These are phyloP conservation scores for Gliomastix tumulicola DNA, from an alignment of 2,329 filamentous ascomycete genomes.

Conservation along the genomic window DNA sequence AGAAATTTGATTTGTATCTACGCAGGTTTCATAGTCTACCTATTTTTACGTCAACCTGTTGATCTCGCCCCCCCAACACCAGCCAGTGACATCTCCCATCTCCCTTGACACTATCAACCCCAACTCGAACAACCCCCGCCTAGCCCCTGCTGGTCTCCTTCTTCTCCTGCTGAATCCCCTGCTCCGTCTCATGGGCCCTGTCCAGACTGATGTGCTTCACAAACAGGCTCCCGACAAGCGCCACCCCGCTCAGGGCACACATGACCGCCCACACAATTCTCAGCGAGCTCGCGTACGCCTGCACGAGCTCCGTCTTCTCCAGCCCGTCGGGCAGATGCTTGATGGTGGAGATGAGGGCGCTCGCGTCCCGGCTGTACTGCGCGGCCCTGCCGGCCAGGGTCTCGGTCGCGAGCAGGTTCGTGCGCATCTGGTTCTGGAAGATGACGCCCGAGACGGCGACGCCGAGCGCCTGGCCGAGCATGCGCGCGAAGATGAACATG, in stretches of 20 bases:
- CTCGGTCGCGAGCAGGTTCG: background rate
- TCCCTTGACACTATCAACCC: too few species aligned
- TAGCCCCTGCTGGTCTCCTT: too few species aligned
- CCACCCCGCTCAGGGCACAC: background rate
- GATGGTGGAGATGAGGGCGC: background rate
- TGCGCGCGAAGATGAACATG: conserved; percentile 29
- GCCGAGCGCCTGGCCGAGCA: conserved; percentile 35
- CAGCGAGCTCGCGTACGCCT: background rate
- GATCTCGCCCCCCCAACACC: too few species aligned
- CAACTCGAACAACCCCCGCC: too few species aligned
- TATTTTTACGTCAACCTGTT: too few species aligned
- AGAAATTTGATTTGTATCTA: too few species aligned
- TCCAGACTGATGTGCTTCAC: background rate
- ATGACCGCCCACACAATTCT: background rate
- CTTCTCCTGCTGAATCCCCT: background rate
- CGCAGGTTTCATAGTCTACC: too few species aligned
- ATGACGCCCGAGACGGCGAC: conserved; percentile 33
- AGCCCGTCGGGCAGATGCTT: background rate
- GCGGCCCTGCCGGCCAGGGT: background rate
- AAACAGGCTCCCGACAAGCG: background rate
- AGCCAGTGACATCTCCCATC: too few species aligned
- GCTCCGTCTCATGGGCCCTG: background rate
- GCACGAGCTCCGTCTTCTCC: background rate
- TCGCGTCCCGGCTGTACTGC: background rate
- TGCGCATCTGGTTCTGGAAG: conserved; percentile 22